Conservation (phyloP, 2,329 filamentous ascomycete genomes). For the Shiraia bambusicola region DNA sequence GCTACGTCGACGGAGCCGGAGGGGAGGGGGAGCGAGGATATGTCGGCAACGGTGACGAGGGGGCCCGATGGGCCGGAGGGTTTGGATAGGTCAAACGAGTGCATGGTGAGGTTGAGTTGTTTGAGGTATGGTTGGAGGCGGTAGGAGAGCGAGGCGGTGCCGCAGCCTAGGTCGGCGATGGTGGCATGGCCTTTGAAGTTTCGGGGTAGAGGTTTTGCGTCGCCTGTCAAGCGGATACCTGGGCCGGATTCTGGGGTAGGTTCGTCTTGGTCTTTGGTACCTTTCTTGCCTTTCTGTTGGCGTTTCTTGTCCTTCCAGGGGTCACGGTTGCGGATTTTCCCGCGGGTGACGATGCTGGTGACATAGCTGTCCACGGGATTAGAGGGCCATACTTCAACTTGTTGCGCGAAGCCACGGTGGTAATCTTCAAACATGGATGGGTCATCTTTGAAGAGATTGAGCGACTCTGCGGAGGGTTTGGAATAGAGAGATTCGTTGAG, state of each 20-base stretch:
- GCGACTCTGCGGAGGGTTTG: constrained; percentile 79
- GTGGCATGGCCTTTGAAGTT: constrained; percentile 68
- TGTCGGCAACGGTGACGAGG: constrained; percentile 85
- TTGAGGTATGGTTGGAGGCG: constrained; percentile 64
- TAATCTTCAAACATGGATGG: constrained; percentile 96
- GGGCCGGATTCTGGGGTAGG: constrained; percentile 9
- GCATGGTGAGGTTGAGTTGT: constrained; percentile 71
- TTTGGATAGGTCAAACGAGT: constrained; percentile 84
- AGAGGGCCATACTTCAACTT: constrained; percentile 93
- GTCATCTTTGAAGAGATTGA: constrained; percentile 76
- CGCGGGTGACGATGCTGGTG: constrained; percentile 67
- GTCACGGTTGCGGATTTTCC: constrained; percentile 50
- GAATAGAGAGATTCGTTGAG: constrained; percentile 97
- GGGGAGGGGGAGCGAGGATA: constrained; percentile 75
- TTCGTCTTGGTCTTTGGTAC: constrained; percentile 15
- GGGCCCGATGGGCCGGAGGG: constrained; percentile 69
- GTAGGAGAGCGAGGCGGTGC: constrained; percentile 79
- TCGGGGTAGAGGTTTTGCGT: constrained; percentile 63
- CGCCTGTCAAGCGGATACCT: constrained; percentile 13
- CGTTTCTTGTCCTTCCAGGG: constrained; percentile 47
- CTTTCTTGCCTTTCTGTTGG: constrained; percentile 23
- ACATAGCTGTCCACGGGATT: constrained; percentile 94
- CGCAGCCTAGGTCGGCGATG: constrained; percentile 90
- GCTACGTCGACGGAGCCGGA: constrained; percentile 80
- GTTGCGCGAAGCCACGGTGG: constrained; percentile 91